Evolutionary conservation across 352 stramenopile genomes (phyloP), one percentile per base, ranked within the genome.

Genomic region (Blastocystis sp.): DNA sequence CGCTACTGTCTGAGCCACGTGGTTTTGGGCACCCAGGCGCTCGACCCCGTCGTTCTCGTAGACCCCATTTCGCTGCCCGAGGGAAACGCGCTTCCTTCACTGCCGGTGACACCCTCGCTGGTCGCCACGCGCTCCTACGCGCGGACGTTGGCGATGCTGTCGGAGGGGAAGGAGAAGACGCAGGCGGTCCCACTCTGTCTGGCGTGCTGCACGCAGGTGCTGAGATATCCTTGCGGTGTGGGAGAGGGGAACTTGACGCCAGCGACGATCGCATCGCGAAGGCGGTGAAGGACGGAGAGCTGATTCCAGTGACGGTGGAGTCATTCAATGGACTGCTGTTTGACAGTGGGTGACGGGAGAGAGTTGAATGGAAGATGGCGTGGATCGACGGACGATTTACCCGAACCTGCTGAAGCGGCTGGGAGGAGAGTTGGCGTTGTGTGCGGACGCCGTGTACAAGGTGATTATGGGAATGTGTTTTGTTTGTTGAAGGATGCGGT

Each of bases 391-490:
- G 16, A n/a, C 9, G 40, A 24, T 78, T 18, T 78, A 78, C 36
- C 65, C 65, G 7, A 78, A 78, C 32, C 40, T 78, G 24, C 11
- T 78, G 9, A 78, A 78, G 32, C 65, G 65, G 24, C 21, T 78
- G 29, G 65, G 65, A n/a, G 65, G 65, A 3, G 65, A 78, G 36
- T 57, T 61, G 18, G 24, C 65, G 44, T 34, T 56, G 32, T 78
- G 65, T 57, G 65, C 65, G 3, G 65, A 78, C 24, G 65, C 36
- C 4, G 56, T 78, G 2, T 78, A 78, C 32, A 32, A 29, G 11
- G 42, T 54, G 40, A 24, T 78, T 36, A 44, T 56, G 27, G 42
- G 32, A 34, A 42, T 69, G 21, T 78, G 16, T 24, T n/a, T 36
- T 56, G 27, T 59, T 56, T 59, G 49, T 78, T 78, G 6, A n/a